Evolutionary conservation across 2,329 filamentous ascomycete genomes (phyloP), one percentile per base, ranked within the genome.

Genomic region (Epichloe brachyelytri): DNA sequence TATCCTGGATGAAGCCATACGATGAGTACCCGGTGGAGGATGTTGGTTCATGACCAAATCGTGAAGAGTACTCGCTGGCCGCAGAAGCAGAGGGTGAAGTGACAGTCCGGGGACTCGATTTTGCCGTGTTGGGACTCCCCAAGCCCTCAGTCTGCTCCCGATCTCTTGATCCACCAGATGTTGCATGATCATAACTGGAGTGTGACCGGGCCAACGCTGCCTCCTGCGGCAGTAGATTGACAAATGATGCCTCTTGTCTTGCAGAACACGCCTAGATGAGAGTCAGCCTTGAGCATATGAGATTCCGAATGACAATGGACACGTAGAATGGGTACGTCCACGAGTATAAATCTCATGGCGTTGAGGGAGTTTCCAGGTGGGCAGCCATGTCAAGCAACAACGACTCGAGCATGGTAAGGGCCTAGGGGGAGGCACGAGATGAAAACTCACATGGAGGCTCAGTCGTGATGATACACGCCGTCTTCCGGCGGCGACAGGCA

Each of bases 391-490:
- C 14, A 15, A 19, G 10, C 40, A 43, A 20, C 40, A 22, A 14
- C 14, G 19, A 33, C 22, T 12, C 4, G 7, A 20, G 3, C 39
- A 49, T 4, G 47, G 22, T 22, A 7, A 26, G 33, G 41, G 45
- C 37, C 33, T 19, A 38, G 2, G 39, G 26, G 4, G 5, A 14
- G 11, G 19, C 5, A 17, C 10, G 14, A 34, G 15, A 22, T 20
- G 20, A 7, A 19, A 34, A 57, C 69, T 60, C 63, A 74, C 71
- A 73, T 52, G 71, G 71, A 48, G 71, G 71, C 52, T 65, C 60
- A 11, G 62, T 62, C 33, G 68, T 65, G 50, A 74, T 73, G 7
- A 73, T 66, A 56, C 71, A 74, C n/a, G 69, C 71, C 41, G 70
- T 72, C 60, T 73, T 74, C 17, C 71, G 63, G 45, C 62, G 62